Evolutionary conservation across 768 basidiomycete species (phyloP).

Genomic region (Phlegmacium glaucopus): DNA sequence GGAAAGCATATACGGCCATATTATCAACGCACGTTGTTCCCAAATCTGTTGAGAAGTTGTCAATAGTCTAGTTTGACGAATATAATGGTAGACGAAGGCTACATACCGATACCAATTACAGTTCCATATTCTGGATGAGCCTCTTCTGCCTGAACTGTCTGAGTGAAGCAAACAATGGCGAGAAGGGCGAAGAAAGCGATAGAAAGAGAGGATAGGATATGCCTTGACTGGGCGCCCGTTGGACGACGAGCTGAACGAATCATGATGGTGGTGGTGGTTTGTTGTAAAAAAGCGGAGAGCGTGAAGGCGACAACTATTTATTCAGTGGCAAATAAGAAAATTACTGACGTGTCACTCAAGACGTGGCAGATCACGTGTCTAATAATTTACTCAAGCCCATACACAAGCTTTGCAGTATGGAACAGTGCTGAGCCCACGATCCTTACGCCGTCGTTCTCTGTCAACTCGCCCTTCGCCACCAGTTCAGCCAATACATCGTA

Average conservation of each 20-base stretch:
- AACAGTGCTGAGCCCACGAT: slow-evolving; percentile 60
- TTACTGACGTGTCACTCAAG: slow-evolving; percentile 40
- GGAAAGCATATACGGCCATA: slow-evolving; percentile 2
- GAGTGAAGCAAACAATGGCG: slow-evolving; percentile 69
- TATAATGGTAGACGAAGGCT: neutral
- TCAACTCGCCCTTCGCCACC: slow-evolving; percentile 46
- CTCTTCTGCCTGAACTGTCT: slow-evolving; percentile 62
- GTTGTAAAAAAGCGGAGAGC: slow-evolving; percentile 17
- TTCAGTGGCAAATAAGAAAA: slow-evolving; percentile 17
- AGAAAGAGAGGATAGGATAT: slow-evolving; percentile 56
- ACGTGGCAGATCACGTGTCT: slow-evolving; percentile 39
- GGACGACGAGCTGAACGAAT: slow-evolving; percentile 40
- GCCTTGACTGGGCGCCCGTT: slow-evolving; percentile 57
- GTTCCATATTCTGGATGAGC: slow-evolving; percentile 78
- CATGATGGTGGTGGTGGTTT: slow-evolving; percentile 36
- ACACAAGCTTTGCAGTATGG: slow-evolving; percentile 63
- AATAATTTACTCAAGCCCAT: too few species aligned
- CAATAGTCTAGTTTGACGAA: neutral
- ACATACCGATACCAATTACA: slow-evolving; percentile 88
- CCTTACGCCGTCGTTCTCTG: slow-evolving; percentile 48
- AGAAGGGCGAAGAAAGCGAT: slow-evolving; percentile 58
- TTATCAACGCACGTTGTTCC: slow-evolving; percentile 71
- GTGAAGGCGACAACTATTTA: slow-evolving; percentile 22
- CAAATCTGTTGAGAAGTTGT: slow-evolving; percentile 53
- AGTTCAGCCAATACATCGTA: slow-evolving; percentile 56